Percentiles rank a stretch among this genome's conserved stretches.
phyloP scores from a whole-genome alignment of 495 filamentous ascomycete species.

The Cudoniella acicularis region DNA sequence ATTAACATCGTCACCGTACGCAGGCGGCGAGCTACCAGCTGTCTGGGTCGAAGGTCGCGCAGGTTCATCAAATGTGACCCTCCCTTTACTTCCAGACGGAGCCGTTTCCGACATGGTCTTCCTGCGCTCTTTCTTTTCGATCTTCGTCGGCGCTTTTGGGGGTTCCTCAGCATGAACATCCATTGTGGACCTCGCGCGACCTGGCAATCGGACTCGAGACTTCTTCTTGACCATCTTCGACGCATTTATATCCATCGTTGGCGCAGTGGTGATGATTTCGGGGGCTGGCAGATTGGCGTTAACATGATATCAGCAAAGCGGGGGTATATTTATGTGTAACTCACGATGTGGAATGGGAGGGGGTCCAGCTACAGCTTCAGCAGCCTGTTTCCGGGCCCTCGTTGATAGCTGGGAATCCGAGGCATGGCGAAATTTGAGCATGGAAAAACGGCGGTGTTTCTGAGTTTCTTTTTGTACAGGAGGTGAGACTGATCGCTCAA shows the following conservation, averaged over 20 bases:
- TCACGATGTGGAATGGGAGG: conserved; percentile 64
- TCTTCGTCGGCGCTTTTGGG: conserved; percentile 7
- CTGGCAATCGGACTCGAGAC: conserved; percentile 43
- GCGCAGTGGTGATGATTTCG: conserved; percentile 89
- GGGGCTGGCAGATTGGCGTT: conserved; percentile 53
- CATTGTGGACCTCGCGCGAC: conserved; percentile 34
- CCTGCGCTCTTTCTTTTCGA: conserved; percentile 36
- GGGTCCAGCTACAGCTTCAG: conserved; percentile 53
- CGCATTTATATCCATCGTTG: conserved; percentile 59
- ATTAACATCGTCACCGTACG: conserved; percentile 62
- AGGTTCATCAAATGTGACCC: conserved; percentile 65
- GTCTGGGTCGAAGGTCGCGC: conserved; percentile 52
- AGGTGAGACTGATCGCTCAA: conserved; percentile 11
- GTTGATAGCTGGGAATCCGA: conserved; percentile 86
- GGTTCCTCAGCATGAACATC: conserved; percentile 20
- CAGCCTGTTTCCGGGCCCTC: conserved; percentile 72
- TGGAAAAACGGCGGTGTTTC: conserved; percentile 73
- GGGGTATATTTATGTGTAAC: conserved; percentile 31
- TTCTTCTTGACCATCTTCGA: conserved; percentile 50
- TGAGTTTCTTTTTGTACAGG: conserved; percentile 43
- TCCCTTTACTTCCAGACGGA: conserved; percentile 38
- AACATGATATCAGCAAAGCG: conserved; percentile 11
- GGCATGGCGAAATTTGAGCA: conserved; percentile 87
- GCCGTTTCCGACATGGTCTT: conserved; percentile 37
- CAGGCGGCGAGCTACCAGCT: conserved; percentile 47